These are phyloP conservation scores for Alternaria solani DNA, from an alignment of 2,329 filamentous ascomycete species.

Conservation along the genomic window DNA sequence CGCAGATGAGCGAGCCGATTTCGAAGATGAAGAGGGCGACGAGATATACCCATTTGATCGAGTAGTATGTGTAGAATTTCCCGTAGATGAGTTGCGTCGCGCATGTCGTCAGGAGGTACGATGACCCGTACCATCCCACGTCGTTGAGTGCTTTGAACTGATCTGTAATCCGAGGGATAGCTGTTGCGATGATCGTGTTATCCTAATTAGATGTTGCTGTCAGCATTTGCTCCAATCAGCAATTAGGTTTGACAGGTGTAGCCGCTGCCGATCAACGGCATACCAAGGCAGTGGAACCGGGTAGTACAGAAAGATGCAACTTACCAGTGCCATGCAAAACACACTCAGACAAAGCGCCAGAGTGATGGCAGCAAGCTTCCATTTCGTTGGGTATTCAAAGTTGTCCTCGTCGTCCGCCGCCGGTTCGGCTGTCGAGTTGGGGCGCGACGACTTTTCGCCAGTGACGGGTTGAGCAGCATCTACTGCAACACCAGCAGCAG, in stretches of 20 bases:
- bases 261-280: slow-evolving; percentile 6
- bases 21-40: slow-evolving; percentile 59
- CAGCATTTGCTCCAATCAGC: not conserved
- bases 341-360: slow-evolving; percentile 47
- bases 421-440: slow-evolving; percentile 27
- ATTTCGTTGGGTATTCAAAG: slow-evolving; percentile 48
- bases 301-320: slow-evolving; percentile 9
- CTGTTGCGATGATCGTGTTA: slow-evolving; percentile 60
- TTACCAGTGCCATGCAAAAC: slow-evolving; percentile 51
- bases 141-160: slow-evolving; percentile 57
- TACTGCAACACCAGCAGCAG: slow-evolving; percentile 32
- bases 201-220: slow-evolving; percentile 37
- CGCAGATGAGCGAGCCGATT: slow-evolving; percentile 61
- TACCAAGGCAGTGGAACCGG: slow-evolving; percentile 4
- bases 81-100: slow-evolving; percentile 52
- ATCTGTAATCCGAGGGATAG: slow-evolving; percentile 59
- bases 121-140: slow-evolving; percentile 57
- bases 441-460: slow-evolving; percentile 23
- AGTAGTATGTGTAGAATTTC: slow-evolving; percentile 58
- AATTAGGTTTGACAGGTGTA: not conserved
- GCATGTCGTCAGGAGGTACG: slow-evolving; percentile 55
- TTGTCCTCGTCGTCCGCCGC: slow-evolving; percentile 36
- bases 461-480: slow-evolving; percentile 22
- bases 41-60: slow-evolving; percentile 58
- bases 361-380: slow-evolving; percentile 45